Evolutionary conservation across 2,329 filamentous ascomycete genomes (phyloP).

Genomic region (Sporothrix mexicana): DNA sequence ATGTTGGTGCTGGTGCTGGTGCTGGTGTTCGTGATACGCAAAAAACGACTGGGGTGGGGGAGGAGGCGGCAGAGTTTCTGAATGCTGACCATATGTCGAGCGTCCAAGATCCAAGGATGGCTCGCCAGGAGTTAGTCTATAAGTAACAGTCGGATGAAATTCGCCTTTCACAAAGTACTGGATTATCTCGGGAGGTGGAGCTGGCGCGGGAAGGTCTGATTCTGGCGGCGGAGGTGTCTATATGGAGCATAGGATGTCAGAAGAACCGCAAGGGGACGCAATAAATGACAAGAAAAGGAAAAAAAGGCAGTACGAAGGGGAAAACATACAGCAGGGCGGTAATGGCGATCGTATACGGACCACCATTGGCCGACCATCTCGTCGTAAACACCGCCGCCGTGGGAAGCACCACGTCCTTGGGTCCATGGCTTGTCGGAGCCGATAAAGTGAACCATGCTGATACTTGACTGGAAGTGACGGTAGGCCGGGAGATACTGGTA

Average conservation of each 20-base stretch:
- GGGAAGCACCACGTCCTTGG: conserved; percentile 61
- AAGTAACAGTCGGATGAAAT: conserved; percentile 49
- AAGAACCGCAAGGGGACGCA: not conserved
- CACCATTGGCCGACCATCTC: conserved; percentile 91
- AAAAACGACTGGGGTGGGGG: conserved; percentile 38
- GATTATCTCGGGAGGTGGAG: conserved; percentile 48
- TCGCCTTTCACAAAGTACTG: conserved; percentile 63
- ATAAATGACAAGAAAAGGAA: not conserved
- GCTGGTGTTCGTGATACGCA: conserved; percentile 37
- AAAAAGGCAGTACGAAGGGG: not conserved
- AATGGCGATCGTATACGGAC: conserved; percentile 90
- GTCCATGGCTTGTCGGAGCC: conserved; percentile 90
- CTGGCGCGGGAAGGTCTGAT: conserved; percentile 4
- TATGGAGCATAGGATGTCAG: not conserved
- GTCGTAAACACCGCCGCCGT: conserved; percentile 70
- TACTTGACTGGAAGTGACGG: conserved; percentile 86
- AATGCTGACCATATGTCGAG: conserved; percentile 43
- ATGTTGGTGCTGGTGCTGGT: conserved; percentile 33
- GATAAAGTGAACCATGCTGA: conserved; percentile 94
- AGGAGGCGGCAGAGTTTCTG: conserved; percentile 39
- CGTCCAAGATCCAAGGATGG: conserved; percentile 41
- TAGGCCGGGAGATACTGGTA: conserved; percentile 98
- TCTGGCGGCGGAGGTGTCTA: conserved; percentile 22
- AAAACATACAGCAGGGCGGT: conserved; percentile 60
- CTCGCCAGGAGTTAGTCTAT: conserved; percentile 46